Conservation (phyloP, 2,329 filamentous ascomycete genomes). For the Fusarium nurragi region DNA sequence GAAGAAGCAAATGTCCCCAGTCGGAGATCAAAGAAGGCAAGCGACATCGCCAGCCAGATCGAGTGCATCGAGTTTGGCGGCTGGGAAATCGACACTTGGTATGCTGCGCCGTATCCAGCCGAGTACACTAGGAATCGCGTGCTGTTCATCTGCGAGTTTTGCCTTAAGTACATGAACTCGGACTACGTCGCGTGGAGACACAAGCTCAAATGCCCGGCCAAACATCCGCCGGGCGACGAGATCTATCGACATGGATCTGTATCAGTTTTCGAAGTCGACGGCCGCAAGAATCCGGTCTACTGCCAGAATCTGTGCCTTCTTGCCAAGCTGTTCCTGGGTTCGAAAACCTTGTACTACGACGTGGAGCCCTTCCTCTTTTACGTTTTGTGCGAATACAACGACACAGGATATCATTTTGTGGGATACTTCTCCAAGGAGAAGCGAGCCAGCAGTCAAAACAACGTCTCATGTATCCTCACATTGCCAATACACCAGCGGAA, state of each 20-base stretch:
- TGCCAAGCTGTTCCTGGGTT: constrained; percentile 96
- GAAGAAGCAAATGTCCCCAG: constrained; percentile 69
- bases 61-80: constrained; percentile 98
- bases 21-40: constrained; percentile 76
- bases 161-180: constrained; percentile 99
- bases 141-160: constrained; percentile 99
- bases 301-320: constrained; percentile 97
- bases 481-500: constrained; percentile 96
- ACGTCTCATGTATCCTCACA: constrained; percentile 96
- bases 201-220: constrained; percentile 95
- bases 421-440: constrained; percentile 99
- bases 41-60: constrained; percentile 93
- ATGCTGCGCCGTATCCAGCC: constrained; percentile 96
- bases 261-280: constrained; percentile 97
- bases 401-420: constrained; percentile 92
- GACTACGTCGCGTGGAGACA: constrained; percentile 98
- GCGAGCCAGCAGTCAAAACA: constrained; percentile 91
- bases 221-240: constrained; percentile 96
- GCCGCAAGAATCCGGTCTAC: constrained; percentile 96
- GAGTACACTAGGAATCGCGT: constrained; percentile 97
- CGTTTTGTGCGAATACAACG: constrained; percentile 93
- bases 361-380: constrained; percentile 98
- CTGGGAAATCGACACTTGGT: constrained; percentile 99
- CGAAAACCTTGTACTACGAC: constrained; percentile 98
- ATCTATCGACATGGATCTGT: constrained; percentile 93